A percentile compares a stretch with the other conserved stretches of the same genome.
Conservation (phyloP, 202 grass and related monocot genomes). For the Brachypodium distachyon region DNA sequence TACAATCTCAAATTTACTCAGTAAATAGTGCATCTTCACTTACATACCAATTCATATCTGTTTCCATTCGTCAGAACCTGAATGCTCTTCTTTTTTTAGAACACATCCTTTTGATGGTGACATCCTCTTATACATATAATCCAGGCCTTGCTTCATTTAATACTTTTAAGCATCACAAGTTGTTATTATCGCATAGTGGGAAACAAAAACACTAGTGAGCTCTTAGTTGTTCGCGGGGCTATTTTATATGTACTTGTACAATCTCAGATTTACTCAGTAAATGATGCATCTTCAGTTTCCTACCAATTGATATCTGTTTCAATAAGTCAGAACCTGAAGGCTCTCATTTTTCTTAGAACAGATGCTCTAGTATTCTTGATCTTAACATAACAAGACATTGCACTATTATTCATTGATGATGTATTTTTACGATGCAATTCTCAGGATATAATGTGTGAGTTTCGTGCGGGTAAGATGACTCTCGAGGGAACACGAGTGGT, state of each 20-base stretch:
- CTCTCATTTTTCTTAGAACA: neutral
- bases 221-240: neutral
- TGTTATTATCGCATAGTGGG: neutral
- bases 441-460: slow-evolving; percentile 90
- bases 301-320: neutral
- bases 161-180: neutral
- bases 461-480: slow-evolving; percentile 90
- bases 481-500: slow-evolving; percentile 57
- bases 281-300: neutral
- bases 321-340: neutral
- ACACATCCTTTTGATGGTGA: neutral
- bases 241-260: neutral
- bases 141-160: neutral
- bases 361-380: neutral
- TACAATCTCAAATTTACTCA: neutral
- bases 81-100: too few species aligned
- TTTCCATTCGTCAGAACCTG: too few species aligned
- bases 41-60: too few species aligned
- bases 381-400: neutral
- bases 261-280: neutral
- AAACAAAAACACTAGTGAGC: neutral
- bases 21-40: neutral
- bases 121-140: neutral
- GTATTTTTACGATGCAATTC: slow-evolving; percentile 4
- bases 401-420: neutral